Evolutionary conservation across 2,329 filamentous ascomycete species (phyloP), one percentile per base, ranked within the genome.

Genomic region (Amphichorda felina): DNA sequence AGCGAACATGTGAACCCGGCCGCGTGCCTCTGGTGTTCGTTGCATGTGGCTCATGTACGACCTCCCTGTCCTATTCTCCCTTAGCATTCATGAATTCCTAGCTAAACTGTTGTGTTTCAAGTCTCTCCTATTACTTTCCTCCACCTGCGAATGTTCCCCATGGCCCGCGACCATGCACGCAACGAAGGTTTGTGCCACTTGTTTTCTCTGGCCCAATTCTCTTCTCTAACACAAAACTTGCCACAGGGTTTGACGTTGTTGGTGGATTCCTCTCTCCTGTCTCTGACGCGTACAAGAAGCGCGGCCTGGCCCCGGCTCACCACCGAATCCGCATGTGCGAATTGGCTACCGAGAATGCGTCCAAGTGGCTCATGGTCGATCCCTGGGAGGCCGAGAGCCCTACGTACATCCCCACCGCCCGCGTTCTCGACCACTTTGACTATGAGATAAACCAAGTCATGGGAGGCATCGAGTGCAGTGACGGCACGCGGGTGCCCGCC

Each of bases 121-220:
- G 53, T 86, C 60, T 83, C 78, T 0, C 82, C 82, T 14, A 75
- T 81, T 34, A 83, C 79, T 6, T 82, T 82, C 50, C 68, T 87
- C 19, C 83, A 89, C 53, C 63, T 91, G 42, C 79, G 83, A 53
- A 89, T 93, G 81, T 89, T 91, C 51, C 82, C 86, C 50, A 86
- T 93, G 76, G 83, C 82, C 2, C 73, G 77, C 46, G 83, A 91
- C 58, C 88, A 82, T 57, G 78, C 78, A 45, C 77, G 79, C 11
- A 57, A 55, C 30, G 49, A 55, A 41, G 47, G 53, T 54, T 37
- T 22, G 45, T 24, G 21, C 21, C 21, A 10, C 21, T 24, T 88
- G 79, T 87, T 88, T 51, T 81, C 84, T 49, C 82, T 88, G 74
- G 82, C 82, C 3, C 75, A 76, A 47, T 6, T 10, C 21, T 81